phyloP scores from a whole-genome alignment of 1,284 basidiomycete species.

The Exsudoporus floridanus region DNA sequence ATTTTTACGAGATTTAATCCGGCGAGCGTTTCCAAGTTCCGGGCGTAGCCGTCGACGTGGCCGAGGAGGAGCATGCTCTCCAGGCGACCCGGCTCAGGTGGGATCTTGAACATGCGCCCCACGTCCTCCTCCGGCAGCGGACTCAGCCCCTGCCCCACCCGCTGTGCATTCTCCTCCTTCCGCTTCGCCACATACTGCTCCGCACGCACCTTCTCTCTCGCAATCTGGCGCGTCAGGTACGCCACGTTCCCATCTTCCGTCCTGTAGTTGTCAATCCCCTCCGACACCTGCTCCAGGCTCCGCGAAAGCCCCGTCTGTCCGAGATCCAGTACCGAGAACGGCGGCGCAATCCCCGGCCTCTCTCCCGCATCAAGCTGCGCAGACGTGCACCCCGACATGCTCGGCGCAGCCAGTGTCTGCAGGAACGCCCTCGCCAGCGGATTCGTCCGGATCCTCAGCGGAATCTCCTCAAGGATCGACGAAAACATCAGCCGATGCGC shows the following conservation, averaged over 20 bases:
- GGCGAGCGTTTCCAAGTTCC: conserved; percentile 71
- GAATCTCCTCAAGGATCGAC: conserved; percentile 87
- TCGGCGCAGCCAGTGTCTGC: conserved; percentile 58
- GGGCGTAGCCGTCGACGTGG: conserved; percentile 84
- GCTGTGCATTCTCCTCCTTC: conserved; percentile 85
- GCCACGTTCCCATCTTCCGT: conserved; percentile 93
- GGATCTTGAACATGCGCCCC: conserved; percentile 82
- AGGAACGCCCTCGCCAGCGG: conserved; percentile 86
- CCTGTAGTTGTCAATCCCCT: conserved; percentile 82
- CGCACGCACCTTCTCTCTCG: conserved; percentile 82
- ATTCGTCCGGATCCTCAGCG: conserved; percentile 86
- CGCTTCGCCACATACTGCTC: conserved; percentile 81
- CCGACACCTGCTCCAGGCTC: conserved; percentile 80
- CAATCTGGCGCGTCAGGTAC: conserved; percentile 89
- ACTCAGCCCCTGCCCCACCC: conserved; percentile 81
- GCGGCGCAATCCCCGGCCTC: conserved; percentile 46
- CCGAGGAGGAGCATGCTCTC: conserved; percentile 86
- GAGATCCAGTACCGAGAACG: conserved; percentile 62
- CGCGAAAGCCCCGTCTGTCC: conserved; percentile 59
- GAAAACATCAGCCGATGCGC: conserved; percentile 88
- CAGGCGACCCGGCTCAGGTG: conserved; percentile 85
- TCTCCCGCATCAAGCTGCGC: conserved; percentile 41
- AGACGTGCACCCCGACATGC: conserved; percentile 36
- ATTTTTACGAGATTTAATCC: conserved; percentile 73
- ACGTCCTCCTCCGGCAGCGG: conserved; percentile 88